Base-by-base conservation (phyloP, 1,284 basidiomycete genomes). In the Anthracocystis panici-leucophaei region DNA sequence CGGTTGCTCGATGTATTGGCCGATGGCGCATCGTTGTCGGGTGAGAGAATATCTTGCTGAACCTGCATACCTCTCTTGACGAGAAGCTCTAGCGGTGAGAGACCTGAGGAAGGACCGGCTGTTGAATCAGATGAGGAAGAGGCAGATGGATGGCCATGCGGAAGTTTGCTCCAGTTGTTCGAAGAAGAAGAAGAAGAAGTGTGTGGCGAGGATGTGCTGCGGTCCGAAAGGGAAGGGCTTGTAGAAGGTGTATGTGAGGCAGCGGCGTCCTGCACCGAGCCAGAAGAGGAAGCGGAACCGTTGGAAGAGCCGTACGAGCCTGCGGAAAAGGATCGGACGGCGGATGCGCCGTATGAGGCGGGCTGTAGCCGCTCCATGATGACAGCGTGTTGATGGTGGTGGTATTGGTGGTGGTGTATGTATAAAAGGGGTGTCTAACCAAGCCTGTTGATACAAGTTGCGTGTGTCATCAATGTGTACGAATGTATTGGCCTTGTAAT, bases 31-130 rank as follows among this genome's bases (percentile, higher is more conserved):
- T 38, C 11, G 21, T 51, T 31, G 29, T 18, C 52, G n/a, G 66
- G 66, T 16, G 49, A 45, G 33, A 67, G 21, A 8, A 76, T 69
- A 3, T 76, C 69, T 16, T 76, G 65, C 56, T 73, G 74, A 2
- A 76, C 65, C 33, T 76, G 74, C 53, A 69, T 72, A 20, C 74
- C 74, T n/a, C 74, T 38, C 35, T 72, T 67, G 31, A 76, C 58
- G 23, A 76, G 69, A 14, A 69, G 62, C 40, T 76, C 74, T 12
- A 76, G 61, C 16, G 74, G 74, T 1, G 74, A 76, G 8, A 76
- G 65, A 1, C 48, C 57, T 16, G 62, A 25, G 3, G 57, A 29
- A 16, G 64, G 25, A 33, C 33, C 53, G 29, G 52, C 25, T 20
- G 21, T 20, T 10, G 62, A 42, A 23, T 45, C 40, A 38, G 49